Evolutionary conservation across 2,329 filamentous ascomycete genomes (phyloP).

Genomic region (Phyllachora maydis): DNA sequence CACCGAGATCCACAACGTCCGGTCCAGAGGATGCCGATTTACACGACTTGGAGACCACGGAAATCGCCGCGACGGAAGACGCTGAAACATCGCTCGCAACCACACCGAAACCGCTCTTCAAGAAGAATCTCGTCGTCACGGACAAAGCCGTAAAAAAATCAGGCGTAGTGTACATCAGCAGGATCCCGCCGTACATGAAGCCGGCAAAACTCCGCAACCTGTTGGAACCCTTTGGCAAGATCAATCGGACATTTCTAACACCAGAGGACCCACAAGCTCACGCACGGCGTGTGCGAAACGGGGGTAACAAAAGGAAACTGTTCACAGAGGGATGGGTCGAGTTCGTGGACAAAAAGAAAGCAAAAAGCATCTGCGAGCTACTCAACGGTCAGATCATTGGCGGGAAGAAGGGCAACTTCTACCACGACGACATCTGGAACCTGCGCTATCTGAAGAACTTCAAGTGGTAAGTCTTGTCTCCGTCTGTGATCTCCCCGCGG

Average conservation of each 20-base stretch:
- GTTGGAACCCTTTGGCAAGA: constrained; percentile 51
- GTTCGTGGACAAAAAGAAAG: constrained; percentile 55
- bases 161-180: constrained; percentile 66
- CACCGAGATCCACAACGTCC: constrained; percentile 5
- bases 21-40: constrained; percentile 6
- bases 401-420: constrained; percentile 67
- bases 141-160: constrained; percentile 49
- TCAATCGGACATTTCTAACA: constrained; percentile 62
- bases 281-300: constrained; percentile 42
- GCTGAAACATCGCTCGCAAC: constrained; percentile 18
- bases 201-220: constrained; percentile 57
- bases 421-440: constrained; percentile 76
- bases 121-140: constrained; percentile 47
- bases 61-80: constrained; percentile 7
- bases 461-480: constrained; percentile 40
- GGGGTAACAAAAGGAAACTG: constrained; percentile 68
- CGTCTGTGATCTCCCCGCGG: constrained; percentile 4
- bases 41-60: constrained; percentile 7
- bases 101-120: constrained; percentile 32
- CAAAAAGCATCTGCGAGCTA: constrained; percentile 54
- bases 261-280: constrained; percentile 53
- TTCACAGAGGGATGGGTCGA: constrained; percentile 79
- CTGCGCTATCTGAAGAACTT: constrained; percentile 65
- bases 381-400: constrained; percentile 63
- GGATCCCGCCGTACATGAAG: constrained; percentile 79